Conservation (phyloP, 441 rosid species). For the Gossypium davidsonii region DNA sequence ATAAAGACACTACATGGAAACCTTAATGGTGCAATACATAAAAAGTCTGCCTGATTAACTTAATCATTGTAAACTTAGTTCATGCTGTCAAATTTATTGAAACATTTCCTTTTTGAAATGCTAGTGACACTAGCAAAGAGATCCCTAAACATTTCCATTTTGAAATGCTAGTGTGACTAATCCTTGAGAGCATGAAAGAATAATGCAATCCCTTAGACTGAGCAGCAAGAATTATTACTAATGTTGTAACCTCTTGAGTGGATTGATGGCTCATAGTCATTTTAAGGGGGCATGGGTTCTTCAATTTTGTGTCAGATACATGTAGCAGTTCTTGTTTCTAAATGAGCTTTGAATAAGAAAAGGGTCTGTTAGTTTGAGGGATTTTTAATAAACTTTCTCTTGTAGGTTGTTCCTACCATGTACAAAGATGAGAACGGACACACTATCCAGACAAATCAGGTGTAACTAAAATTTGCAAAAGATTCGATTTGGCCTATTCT, state of each 20-base stretch:
- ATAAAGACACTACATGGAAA: too few species aligned
- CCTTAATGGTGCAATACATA: too few species aligned
- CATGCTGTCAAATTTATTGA: neutral
- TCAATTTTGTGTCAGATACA: neutral
- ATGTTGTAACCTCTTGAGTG: neutral
- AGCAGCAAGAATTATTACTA: neutral
- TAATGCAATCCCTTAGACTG: neutral
- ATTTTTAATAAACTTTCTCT: neutral
- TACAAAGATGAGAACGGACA: constrained; percentile 73
- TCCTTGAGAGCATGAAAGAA: too few species aligned
- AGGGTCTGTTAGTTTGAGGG: neutral
- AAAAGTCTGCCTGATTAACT: neutral
- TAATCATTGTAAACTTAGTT: neutral
- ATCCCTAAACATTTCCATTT: neutral
- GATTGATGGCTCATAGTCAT: neutral
- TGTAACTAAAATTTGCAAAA: constrained; percentile 9
- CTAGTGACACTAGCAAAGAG: neutral
- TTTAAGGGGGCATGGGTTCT: neutral
- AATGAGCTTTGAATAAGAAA: neutral
- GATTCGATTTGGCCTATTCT: neutral
- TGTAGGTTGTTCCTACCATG: constrained; percentile 88
- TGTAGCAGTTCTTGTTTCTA: neutral
- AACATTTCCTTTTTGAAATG: neutral
- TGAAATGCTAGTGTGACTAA: too few species aligned
- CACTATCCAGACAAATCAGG: constrained; percentile 93